Base-by-base conservation (phyloP, 2,329 filamentous ascomycete genomes). In the Ophiosphaerella herpotricha region DNA sequence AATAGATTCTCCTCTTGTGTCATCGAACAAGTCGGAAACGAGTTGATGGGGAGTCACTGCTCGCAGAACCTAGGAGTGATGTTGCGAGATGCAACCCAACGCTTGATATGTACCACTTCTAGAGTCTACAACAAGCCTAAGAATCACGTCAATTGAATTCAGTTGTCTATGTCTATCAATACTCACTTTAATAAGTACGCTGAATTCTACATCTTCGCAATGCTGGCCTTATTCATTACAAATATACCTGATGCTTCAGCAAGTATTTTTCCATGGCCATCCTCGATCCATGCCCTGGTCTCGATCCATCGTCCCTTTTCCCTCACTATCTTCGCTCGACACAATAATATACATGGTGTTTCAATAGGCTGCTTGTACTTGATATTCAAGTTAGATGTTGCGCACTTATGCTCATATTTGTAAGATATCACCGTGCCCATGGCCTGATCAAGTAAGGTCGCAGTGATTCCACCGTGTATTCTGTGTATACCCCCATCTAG, bases 391-490 rank as follows among this genome's bases (percentile, higher is more conserved):
- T 69, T 59, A 11, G 52, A 52, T 8, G 63, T 69, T 39, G 58
- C 59, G 33, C 47, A 46, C 4, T 42, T 43, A 23, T 54, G 54
- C 29, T 54, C 46, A 40, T 60, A 61, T 5, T 33, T 23, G 31
- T 58, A 49, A 8, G 47, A 46, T 7, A 67, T 46, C 35, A 64
- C 38, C 7, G 36, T 46, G 14, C 66, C 61, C 60, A 68, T 68
- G n/a, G 57, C 57, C 14, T 66, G 60, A 50, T 67, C 65, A 5
- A 69, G 46, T 18, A 68, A 35, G 29, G 58, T 57, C 7, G 64
- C 61, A 7, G 55, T 61, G 0, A 67, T 45, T 3, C 66, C 65
- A n/a, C 65, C 65, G 43, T 69, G 66, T 18, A 67, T 34, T n/a
- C 58, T 44, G 14, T 47, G 24, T 11, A 50, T 39, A 2, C 55